These are phyloP conservation scores for Aspergillus jensenii DNA, from an alignment of 2,329 filamentous ascomycete genomes.

Conservation along the genomic window DNA sequence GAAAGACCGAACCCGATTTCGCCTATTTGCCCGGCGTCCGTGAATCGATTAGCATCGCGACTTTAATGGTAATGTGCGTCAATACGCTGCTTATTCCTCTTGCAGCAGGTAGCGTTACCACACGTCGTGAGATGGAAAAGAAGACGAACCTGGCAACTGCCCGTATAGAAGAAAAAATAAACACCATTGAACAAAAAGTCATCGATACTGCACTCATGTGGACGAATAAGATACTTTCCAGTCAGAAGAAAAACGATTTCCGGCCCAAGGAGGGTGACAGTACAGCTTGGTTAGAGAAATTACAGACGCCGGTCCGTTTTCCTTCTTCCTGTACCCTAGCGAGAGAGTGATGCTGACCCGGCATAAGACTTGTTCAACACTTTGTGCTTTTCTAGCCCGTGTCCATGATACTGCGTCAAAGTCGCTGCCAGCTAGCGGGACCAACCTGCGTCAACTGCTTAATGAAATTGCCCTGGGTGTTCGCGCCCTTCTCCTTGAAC, in stretches of 20 bases:
- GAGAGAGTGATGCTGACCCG: conserved; percentile 9
- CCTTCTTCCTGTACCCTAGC: background rate
- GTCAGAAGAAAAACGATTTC: conserved; percentile 87
- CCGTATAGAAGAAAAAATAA: conserved; percentile 82
- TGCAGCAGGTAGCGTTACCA: conserved; percentile 84
- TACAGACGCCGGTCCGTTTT: conserved; percentile 68
- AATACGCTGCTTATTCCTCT: conserved; percentile 86
- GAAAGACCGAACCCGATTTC: conserved; percentile 84
- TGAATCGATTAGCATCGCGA: conserved; percentile 82
- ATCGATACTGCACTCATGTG: conserved; percentile 74
- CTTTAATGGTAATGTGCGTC: conserved; percentile 90
- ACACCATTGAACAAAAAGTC: conserved; percentile 66
- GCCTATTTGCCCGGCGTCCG: conserved; percentile 76
- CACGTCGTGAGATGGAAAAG: conserved; percentile 85
- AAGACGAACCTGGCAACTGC: conserved; percentile 71
- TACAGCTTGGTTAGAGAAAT: conserved; percentile 61
- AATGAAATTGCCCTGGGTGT: conserved; percentile 81
- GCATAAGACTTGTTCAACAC: conserved; percentile 68
- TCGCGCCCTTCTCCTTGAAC: conserved; percentile 77
- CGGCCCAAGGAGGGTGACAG: conserved; percentile 75
- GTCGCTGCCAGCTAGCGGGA: conserved; percentile 63
- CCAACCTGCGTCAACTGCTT: conserved; percentile 78
- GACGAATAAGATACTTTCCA: conserved; percentile 68
- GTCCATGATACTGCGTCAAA: conserved; percentile 63
- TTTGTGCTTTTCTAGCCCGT: conserved; percentile 75